Percentiles rank a stretch among this genome's conserved stretches.
Conservation (phyloP, 2,329 filamentous ascomycete genomes). For the Aspergillus thermomutatus region DNA sequence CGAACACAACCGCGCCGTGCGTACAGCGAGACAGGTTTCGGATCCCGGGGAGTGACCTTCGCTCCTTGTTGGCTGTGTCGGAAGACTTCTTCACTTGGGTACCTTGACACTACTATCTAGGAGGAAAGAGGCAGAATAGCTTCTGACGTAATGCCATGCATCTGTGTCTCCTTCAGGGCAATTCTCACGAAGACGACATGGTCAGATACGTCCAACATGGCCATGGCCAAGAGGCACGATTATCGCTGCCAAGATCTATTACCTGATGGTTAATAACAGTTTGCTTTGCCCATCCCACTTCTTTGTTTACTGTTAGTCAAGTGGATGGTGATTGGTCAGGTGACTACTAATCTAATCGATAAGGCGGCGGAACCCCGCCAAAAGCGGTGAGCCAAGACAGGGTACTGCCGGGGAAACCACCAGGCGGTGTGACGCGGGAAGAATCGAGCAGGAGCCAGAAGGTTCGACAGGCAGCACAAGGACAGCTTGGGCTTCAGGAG, state of each 20-base stretch:
- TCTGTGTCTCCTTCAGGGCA: no score
- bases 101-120: no score
- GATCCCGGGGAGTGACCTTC: no score
- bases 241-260: background rate
- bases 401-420: conserved; percentile 18
- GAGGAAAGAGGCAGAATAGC: no score
- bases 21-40: no score
- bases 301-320: background rate
- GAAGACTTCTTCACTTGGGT: no score
- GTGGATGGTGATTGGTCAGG: background rate
- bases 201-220: no score
- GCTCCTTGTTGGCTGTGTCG: no score
- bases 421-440: conserved; percentile 26
- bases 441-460: conserved; percentile 37
- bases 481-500: background rate
- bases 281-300: background rate
- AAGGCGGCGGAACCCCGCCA: conserved; percentile 16
- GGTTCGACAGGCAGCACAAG: conserved; percentile 30
- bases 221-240: background rate
- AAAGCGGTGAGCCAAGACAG: conserved; percentile 6
- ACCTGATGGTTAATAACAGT: background rate
- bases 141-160: no score
- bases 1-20: no score
- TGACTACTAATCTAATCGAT: conserved; percentile 13
- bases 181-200: no score